Evolutionary conservation across 305 asterid species (phyloP), one percentile per base, ranked within the genome.

Genomic region (Stenogyne calaminthoides): DNA sequence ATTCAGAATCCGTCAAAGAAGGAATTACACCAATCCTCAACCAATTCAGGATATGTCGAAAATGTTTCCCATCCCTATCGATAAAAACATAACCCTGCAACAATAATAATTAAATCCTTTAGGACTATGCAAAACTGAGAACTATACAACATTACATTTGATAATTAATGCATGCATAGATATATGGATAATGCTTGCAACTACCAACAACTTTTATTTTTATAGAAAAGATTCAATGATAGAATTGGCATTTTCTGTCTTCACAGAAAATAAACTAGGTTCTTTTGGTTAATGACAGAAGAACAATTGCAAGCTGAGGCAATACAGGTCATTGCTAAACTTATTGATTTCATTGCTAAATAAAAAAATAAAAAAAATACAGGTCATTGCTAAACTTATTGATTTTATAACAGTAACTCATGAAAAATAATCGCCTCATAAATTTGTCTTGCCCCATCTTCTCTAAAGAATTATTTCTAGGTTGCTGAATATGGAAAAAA

Each of bases 61-160:
- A 93, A 84, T 89, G 88, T 72, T 87, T 89, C 67, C 98, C 98
- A 71, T 93, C 98, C 76, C 98, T 91, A 70, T 93, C 98, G 71
- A 93, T 84, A 73, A 93, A 93, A 72, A 93, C 79, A 77, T 84
- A 90, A 20, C 96, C 98, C 97, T 92, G 90, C 87, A 83, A 67
- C 69, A 67, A 71, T 74, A 75, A 15, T 64, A 77, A 55, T 56
- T 40, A 29, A 55, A 80, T 78, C 69, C 32, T 32, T 65, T 64
- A 67, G 68, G 56, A 58, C 2, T 15, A 69, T 10, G 52, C 22
- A 9, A 56, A 42, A 51, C 51, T 34, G 9, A 71, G 67, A 66
- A 76, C 67, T 60, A 8, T 40, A 34, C 15, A 14, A 9, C 39
- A 63, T 39, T 19, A 63, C 32, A 62, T 11, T 54, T 34, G 51